Conservation (phyloP, 352 stramenopile genomes). For the Globisporangium abappressorium region DNA sequence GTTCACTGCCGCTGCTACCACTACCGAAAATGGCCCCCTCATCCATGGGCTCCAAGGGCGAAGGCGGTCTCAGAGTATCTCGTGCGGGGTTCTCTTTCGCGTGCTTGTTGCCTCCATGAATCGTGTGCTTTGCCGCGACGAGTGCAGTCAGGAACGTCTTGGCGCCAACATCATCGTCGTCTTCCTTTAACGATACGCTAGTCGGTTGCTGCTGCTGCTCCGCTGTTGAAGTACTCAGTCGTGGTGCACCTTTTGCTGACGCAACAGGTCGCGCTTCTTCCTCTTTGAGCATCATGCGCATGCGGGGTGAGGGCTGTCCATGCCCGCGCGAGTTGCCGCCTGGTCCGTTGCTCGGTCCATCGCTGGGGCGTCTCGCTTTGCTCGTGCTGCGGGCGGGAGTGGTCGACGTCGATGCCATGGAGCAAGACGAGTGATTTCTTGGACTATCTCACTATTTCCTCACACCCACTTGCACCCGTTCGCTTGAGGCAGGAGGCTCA, state of each 20-base stretch:
- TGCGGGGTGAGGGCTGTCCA: conserved; percentile 21
- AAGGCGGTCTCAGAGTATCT: conserved; percentile 44
- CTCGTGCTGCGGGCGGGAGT: conserved; percentile 11
- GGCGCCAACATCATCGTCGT: not conserved
- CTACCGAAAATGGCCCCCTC: conserved; percentile 23
- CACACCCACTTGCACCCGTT: not conserved
- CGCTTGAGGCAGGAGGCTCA: not conserved
- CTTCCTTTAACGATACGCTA: not conserved
- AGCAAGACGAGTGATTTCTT: not conserved
- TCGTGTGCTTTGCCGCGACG: conserved; percentile 20
- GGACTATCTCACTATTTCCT: not conserved
- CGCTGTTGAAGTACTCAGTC: not conserved
- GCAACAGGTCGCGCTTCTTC: conserved; percentile 12
- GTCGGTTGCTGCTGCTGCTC: not conserved
- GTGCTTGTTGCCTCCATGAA: not conserved
- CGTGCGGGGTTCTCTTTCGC: not conserved
- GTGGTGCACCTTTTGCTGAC: not conserved
- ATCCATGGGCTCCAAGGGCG: conserved; percentile 45
- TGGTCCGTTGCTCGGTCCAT: conserved; percentile 21
- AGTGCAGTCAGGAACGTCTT: conserved; percentile 56
- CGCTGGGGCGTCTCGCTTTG: conserved; percentile 24
- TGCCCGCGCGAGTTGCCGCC: not conserved
- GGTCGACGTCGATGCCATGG: conserved; percentile 8
- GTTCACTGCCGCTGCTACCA: conserved; percentile 13
- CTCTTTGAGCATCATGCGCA: conserved; percentile 19